These are phyloP conservation scores for Colletotrichum musae DNA, from an alignment of 2,329 filamentous ascomycete species.

Conservation along the genomic window DNA sequence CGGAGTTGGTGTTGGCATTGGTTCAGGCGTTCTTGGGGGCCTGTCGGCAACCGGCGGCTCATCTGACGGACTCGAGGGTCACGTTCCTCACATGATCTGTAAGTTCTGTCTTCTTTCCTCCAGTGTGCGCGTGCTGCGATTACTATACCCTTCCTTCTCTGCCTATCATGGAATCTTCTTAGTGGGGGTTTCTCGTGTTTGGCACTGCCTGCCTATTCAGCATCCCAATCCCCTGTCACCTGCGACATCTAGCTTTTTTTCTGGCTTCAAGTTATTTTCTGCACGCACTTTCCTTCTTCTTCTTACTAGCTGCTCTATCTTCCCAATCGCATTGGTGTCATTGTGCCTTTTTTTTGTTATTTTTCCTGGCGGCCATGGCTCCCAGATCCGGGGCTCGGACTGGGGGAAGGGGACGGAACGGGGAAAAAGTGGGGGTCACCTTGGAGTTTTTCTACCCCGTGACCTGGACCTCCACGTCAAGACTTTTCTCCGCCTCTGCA, in stretches of 20 bases:
- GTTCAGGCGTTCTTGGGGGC: slow-evolving; percentile 33
- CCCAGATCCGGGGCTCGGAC: slow-evolving; percentile 34
- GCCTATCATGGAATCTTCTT: slow-evolving; percentile 1
- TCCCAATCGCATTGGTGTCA: neutral
- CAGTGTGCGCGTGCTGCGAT: neutral
- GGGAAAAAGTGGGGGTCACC: slow-evolving; percentile 28
- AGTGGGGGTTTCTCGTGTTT: neutral
- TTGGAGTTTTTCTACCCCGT: slow-evolving; percentile 33
- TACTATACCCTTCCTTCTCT: neutral
- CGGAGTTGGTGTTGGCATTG: slow-evolving; percentile 42
- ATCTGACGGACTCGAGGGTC: slow-evolving; percentile 53
- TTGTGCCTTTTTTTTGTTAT: slow-evolving; percentile 3
- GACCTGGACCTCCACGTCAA: slow-evolving; percentile 37
- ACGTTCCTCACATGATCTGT: slow-evolving; percentile 65
- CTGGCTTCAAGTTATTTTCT: slow-evolving; percentile 36
- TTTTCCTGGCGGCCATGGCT: slow-evolving; percentile 19
- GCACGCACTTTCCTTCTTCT: too few relatives aligned
- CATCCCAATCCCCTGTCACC: neutral
- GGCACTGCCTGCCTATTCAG: neutral
- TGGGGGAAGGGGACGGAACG: slow-evolving; percentile 33
- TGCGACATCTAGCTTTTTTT: neutral
- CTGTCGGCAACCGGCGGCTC: slow-evolving; percentile 36
- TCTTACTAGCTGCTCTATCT: too few relatives aligned
- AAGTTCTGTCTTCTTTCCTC: slow-evolving; percentile 49
- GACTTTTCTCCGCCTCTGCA: slow-evolving; percentile 29